A percentile compares a stretch with the other conserved stretches of the same genome.
Conservation (phyloP, 2,329 filamentous ascomycete genomes). For the Aspergillus nomiae region DNA sequence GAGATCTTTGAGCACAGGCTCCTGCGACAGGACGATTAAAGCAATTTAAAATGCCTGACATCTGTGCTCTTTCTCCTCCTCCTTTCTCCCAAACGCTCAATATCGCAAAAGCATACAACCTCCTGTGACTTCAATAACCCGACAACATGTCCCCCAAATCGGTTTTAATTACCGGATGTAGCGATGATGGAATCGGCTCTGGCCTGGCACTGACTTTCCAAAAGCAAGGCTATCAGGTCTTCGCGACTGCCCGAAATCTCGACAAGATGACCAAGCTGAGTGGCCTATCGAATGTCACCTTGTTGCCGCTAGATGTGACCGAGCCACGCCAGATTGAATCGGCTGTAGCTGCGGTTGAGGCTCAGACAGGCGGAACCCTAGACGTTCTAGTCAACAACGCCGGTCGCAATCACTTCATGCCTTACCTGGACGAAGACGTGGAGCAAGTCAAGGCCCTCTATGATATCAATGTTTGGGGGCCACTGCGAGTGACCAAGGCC, state of each 20-base stretch:
- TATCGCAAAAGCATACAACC: too few relatives aligned
- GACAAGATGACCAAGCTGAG: conserved; percentile 30
- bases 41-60: too few relatives aligned
- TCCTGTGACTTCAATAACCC: background rate
- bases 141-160: background rate
- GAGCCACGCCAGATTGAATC: conserved; percentile 28
- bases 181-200: conserved; percentile 40
- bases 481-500: conserved; percentile 16
- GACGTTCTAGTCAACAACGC: conserved; percentile 48
- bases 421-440: conserved; percentile 40
- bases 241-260: conserved; percentile 38
- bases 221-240: conserved; percentile 35
- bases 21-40: too few relatives aligned
- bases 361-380: conserved; percentile 34
- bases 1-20: too few relatives aligned
- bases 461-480: conserved; percentile 22
- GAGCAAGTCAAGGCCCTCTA: conserved; percentile 28
- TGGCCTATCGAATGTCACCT: conserved; percentile 25
- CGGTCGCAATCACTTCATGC: conserved; percentile 36
- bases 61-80: too few relatives aligned
- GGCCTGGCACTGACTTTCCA: conserved; percentile 40
- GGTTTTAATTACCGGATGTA: conserved; percentile 44
- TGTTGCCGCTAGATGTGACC: conserved; percentile 33
- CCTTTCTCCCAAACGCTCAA: too few relatives aligned
- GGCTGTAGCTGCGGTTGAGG: conserved; percentile 20